Percentiles rank a stretch among this genome's conserved stretches.
Evolutionary conservation across 129 eudicot species (phyloP).

Genomic region (Flaveria ramosissima): DNA sequence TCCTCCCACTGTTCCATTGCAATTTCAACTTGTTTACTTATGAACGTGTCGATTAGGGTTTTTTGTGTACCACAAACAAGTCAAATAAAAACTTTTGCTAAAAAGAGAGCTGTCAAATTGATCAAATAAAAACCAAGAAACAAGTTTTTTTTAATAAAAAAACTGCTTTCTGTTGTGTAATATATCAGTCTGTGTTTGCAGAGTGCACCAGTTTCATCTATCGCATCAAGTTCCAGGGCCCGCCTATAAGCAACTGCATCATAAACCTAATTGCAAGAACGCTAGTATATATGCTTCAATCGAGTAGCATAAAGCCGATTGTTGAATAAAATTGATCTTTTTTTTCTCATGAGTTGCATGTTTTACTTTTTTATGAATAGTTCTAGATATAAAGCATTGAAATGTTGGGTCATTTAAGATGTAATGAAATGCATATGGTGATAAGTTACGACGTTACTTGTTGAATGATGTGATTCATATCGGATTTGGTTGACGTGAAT

Average conservation of each 20-base stretch:
- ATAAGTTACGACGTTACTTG: not conserved
- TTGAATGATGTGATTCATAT: not conserved
- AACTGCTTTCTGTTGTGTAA: not conserved
- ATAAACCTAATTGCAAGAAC: constrained; percentile 19
- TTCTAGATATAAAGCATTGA: not conserved
- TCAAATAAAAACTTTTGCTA: not conserved
- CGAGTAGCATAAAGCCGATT: not conserved
- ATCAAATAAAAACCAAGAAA: not conserved
- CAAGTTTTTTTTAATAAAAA: not conserved
- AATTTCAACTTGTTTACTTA: not conserved
- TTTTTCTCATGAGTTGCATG: not conserved
- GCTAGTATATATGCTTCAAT: not conserved
- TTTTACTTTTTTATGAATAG: not conserved
- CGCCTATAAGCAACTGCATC: constrained; percentile 41
- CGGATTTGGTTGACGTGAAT: not conserved
- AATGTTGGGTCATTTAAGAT: not conserved
- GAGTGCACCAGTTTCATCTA: constrained; percentile 62
- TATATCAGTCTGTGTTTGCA: constrained; percentile 39
- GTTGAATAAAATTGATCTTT: not conserved
- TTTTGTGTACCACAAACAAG: not conserved
- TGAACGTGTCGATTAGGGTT: not conserved
- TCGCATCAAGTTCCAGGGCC: constrained; percentile 49
- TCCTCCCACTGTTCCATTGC: not conserved
- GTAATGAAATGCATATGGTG: not conserved
- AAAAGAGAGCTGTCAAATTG: not conserved